Base-by-base conservation (phyloP, 352 stramenopile species). In the Phytophthora niederhauseri region DNA sequence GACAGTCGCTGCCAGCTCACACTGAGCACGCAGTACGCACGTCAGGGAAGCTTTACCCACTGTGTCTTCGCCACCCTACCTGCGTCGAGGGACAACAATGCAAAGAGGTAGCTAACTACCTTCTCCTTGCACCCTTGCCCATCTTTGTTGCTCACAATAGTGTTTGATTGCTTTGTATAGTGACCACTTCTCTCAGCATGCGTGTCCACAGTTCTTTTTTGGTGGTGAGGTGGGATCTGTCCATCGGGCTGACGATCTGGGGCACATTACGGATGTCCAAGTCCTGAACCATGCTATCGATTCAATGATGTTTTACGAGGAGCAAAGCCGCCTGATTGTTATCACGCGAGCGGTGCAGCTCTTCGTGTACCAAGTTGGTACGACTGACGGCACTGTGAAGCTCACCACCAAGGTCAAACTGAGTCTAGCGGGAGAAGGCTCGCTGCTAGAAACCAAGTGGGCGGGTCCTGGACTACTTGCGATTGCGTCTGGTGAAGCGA, bases 151-250 rank as follows among this genome's bases (percentile, higher is more conserved):
- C 2, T 57, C 4, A n/a, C 54, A 20, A 43, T 58, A 15, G 43
- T 12, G 17, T 15, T 19, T 45, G 14, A 34, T 54, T 58, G 31
- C 20, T 48, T 57, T 64, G 3, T 49, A 48, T 34, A 90, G 80
- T 22, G 77, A 87, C 6, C 53, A 66, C 3, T 92, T 89, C 56
- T 73, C 82, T 7, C 80, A 89, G 52, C 73, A 77, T 6, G 68
- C 75, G 5, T 95, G 88, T 51, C 89, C 89, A 24, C 82, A 91
- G 28, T 98, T 98, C 67, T 98, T 98, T 70, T 96, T 98, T 57
- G 93, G 91, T n/a, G 93, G 90, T n/a, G 89, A 98, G 58, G 79
- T 84, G 20, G 95, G 95, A 2, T 87, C 85, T 17, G 85, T 98
- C 6, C 90, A 95, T 76, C 97, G 97, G 61, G 91, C 91, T 0